Base-by-base conservation (phyloP, 352 stramenopile genomes). In the Globisporangium middletonii region DNA sequence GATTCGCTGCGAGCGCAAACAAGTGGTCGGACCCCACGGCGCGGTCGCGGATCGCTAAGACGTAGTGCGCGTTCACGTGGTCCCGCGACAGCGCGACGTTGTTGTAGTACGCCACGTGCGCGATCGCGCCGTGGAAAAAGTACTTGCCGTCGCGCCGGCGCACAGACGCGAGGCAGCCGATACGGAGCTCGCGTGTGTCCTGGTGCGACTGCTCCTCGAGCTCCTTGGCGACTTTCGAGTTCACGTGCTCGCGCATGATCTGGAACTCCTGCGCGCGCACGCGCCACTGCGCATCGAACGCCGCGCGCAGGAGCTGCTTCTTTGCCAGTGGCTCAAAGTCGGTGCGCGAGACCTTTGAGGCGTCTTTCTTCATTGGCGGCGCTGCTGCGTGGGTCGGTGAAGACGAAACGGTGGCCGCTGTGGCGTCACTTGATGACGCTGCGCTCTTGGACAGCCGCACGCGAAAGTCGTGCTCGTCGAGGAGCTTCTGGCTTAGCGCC, bases 81-180 rank as follows among this genome's bases (percentile, higher is more conserved):
- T 96, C 88, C 0, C 75, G 73, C 46, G 56, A 78, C 18, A 97
- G 53, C 6, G 65, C 61, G 9, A 64, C 57, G 8, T 69, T 69
- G 38, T 80, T 83, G 71, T 94, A 97, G 53, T 89, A 93, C 12
- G 84, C 86, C 7, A 97, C 81, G 52, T 96, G 88, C 18, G 84
- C 83, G 28, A 96, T 78, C 13, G 64, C 59, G 3, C 89, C 89
- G 18, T 89, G 72, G 60, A 96, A 96, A 64, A 91, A 96, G 53
- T 90, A 76, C 41, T 93, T 94, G 13, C 83, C 83, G 45, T 94
- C 79, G 33, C 64, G 70, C 4, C 76, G 77, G 8, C 72, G 69
- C 7, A 73, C 69, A 1, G 77, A 82, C 8, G 78, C 90, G 18
- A 89, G 54, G 33, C 77, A 89, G 0, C 88, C 89, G 23, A 97